Percentiles rank a stretch among this genome's conserved stretches.
phyloP scores from a whole-genome alignment of 345 rosid species.

The Citrus trifoliata region DNA sequence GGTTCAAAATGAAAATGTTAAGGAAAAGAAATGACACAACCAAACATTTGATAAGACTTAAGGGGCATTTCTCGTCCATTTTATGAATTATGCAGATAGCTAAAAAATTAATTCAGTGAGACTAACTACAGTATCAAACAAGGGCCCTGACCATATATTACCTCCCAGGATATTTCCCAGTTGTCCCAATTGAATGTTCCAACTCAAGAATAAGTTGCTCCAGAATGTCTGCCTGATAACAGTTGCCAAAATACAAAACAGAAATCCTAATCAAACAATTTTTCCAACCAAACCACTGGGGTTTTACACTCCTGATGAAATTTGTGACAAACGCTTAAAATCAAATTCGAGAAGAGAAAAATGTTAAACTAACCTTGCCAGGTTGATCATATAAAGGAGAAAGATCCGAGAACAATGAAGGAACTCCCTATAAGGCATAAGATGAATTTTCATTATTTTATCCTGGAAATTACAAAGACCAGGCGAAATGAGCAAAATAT shows the following conservation, averaged over 20 bases:
- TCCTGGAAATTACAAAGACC: constrained; percentile 2
- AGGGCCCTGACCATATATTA: constrained; percentile 22
- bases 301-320: constrained; percentile 5
- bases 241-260: constrained; percentile 9
- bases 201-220: constrained; percentile 80
- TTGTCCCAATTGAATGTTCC: constrained; percentile 71
- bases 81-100: neutral
- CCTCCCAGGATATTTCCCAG: constrained; percentile 82
- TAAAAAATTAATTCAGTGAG: neutral
- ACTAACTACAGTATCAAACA: constrained; percentile 3
- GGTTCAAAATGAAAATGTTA: constrained; percentile 24
- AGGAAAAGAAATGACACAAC: neutral
- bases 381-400: constrained; percentile 83
- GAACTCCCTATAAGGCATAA: constrained; percentile 70
- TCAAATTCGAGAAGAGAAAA: neutral
- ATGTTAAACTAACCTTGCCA: constrained; percentile 61
- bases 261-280: neutral
- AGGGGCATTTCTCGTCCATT: neutral
- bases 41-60: neutral
- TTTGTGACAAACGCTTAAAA: neutral
- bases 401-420: constrained; percentile 95
- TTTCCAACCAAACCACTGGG: neutral
- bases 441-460: constrained; percentile 10
- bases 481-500: constrained; percentile 1
- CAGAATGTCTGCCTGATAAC: constrained; percentile 76